Base-by-base conservation (phyloP, 805 yeast species). In the Zygotorulaspora florentina region DNA sequence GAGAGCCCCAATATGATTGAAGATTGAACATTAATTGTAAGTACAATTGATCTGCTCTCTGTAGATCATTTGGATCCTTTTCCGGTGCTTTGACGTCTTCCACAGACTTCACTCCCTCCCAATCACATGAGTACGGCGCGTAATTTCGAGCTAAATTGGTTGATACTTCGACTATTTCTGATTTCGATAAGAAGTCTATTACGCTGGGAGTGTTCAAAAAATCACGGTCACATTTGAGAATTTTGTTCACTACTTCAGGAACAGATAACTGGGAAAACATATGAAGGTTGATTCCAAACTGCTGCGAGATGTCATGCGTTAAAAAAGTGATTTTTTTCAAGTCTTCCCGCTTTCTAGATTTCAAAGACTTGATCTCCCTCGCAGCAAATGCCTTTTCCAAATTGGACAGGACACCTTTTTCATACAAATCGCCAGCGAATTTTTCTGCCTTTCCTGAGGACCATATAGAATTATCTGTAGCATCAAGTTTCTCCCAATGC, bases 401-500 rank as follows among this genome's bases (percentile, higher is more conserved):
- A 57, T 88, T 95, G 34, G 79, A 78, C 48, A 90, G 76, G 9
- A 91, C 81, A 48, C 99, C 99, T 49, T 78, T 80, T 47, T 82
- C 83, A 42, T 76, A 70, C 40, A 91, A 70, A 50, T 80, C 80
- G 48, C 80, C 84, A 2, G 85, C 79, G 45, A 70, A 63, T 16
- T 72, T 73, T 2, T 74, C 76, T 17, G 83, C 80, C 33, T 82
- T 79, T 27, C 80, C 73, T 23, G 77, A 75, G 15, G 80, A 76
- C 98, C 99, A 91, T 48, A 93, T 85, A 0, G 98, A 90, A 37
- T 83, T 79, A 42, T 83, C 85, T 16, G 93, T 84, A 48, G 81
- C 76, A 28, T 91, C 96, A 31, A 95, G 74, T 59, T 86, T 87
- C 56, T 91, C 96, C 98, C 98, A 95, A 64, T 93, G 99, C 72